phyloP scores from a whole-genome alignment of 2,329 filamentous ascomycete genomes.

The Alternaria ethzedia region DNA sequence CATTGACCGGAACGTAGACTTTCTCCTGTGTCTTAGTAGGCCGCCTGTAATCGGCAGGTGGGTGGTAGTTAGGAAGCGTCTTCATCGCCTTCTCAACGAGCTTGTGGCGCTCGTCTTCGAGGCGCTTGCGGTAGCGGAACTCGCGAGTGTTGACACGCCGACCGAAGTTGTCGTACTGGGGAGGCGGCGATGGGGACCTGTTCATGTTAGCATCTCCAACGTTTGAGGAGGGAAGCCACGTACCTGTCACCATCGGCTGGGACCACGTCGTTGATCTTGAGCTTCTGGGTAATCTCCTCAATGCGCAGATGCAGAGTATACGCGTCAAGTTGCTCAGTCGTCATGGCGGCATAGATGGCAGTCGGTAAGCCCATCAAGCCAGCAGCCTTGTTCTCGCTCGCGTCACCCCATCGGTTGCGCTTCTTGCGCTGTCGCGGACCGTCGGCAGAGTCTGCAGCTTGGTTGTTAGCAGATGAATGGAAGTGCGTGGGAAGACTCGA shows the following conservation, averaged over 20 bases:
- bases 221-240: constrained; percentile 43
- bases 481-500: constrained; percentile 20
- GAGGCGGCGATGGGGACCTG: constrained; percentile 92
- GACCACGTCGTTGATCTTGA: constrained; percentile 98
- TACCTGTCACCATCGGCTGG: constrained; percentile 95
- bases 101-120: constrained; percentile 99
- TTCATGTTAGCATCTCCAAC: constrained; percentile 12
- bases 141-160: constrained; percentile 99
- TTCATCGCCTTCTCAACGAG: constrained; percentile 99
- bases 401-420: constrained; percentile 98
- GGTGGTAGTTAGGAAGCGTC: constrained; percentile 98
- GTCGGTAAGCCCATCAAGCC: constrained; percentile 97
- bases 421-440: constrained; percentile 92
- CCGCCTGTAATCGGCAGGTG: constrained; percentile 96
- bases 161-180: constrained; percentile 99
- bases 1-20: constrained; percentile 99
- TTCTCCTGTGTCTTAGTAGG: constrained; percentile 99
- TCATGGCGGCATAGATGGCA: constrained; percentile 97
- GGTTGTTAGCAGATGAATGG: constrained; percentile 15
- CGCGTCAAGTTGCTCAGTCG: constrained; percentile 95
- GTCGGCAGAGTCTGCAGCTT: constrained; percentile 59
- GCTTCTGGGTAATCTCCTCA: constrained; percentile 98
- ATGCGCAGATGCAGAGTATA: constrained; percentile 97
- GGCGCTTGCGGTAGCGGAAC: constrained; percentile 95
- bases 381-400: constrained; percentile 96